Percentiles rank a stretch among this genome's conserved stretches.
These are phyloP conservation scores for Lasiosphaeris hirsuta DNA, from an alignment of 495 filamentous ascomycete genomes.

Conservation along the genomic window DNA sequence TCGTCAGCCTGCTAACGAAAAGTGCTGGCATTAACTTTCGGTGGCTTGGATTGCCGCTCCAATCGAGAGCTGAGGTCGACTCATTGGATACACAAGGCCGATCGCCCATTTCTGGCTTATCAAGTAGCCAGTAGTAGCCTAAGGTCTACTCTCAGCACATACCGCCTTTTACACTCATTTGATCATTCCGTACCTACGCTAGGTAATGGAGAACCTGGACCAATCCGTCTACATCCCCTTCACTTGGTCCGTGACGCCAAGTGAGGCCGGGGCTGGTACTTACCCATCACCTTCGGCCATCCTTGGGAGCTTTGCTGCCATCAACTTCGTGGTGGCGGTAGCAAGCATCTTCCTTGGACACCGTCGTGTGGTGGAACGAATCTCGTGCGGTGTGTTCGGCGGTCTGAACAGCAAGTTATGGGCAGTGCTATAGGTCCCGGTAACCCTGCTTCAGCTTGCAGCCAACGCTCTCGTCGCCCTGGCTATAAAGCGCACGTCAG, in stretches of 20 bases:
- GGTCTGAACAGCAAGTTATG: neutral
- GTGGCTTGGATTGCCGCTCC: slow-evolving; percentile 8
- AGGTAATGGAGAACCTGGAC: too few relatives aligned
- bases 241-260: too few relatives aligned
- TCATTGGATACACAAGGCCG: neutral
- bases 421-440: neutral
- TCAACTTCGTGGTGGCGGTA: neutral
- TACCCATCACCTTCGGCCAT: too few relatives aligned
- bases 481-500: neutral
- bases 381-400: neutral
- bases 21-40: too few relatives aligned
- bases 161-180: too few relatives aligned
- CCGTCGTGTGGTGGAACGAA: neutral
- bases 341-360: neutral
- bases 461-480: neutral
- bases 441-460: neutral
- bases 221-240: too few relatives aligned
- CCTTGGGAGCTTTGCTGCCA: neutral
- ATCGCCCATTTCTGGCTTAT: too few relatives aligned
- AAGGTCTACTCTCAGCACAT: too few relatives aligned
- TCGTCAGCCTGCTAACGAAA: slow-evolving; percentile 26
- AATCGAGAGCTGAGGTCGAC: neutral
- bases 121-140: too few relatives aligned
- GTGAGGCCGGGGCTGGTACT: too few relatives aligned
- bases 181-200: too few relatives aligned